These are phyloP conservation scores for Dictyostelium capitatum DNA, from an alignment of 78 protist species.

Conservation along the genomic window DNA sequence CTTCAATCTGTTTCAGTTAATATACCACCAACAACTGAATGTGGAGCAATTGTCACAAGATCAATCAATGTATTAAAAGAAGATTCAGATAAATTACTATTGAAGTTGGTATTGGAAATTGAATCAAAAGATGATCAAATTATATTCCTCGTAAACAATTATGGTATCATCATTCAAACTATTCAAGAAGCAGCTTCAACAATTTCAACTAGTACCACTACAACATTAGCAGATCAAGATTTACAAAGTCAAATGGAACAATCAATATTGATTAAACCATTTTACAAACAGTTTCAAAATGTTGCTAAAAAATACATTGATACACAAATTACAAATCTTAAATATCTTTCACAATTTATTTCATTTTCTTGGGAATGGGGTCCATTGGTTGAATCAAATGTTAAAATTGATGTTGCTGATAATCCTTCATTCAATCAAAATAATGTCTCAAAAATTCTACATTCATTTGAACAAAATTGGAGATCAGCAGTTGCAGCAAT, in stretches of 20 bases:
- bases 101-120: not conserved
- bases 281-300: not conserved
- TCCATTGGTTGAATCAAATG: constrained; percentile 72
- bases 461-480: constrained; percentile 47
- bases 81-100: not conserved
- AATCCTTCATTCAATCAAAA: constrained; percentile 34
- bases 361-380: constrained; percentile 57
- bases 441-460: constrained; percentile 25
- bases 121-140: constrained; percentile 32
- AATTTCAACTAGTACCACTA: not conserved
- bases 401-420: constrained; percentile 8
- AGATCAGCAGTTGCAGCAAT: constrained; percentile 45
- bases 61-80: not conserved
- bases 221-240: not conserved
- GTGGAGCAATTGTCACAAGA: not conserved
- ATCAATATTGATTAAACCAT: not conserved
- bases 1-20: not conserved
- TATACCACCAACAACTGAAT: not conserved
- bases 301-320: constrained; percentile 5
- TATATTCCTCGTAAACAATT: constrained; percentile 33
- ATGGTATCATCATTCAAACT: not conserved
- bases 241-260: not conserved
- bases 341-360: constrained; percentile 19
- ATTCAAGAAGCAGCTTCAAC: not conserved
- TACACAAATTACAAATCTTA: not conserved